Base-by-base conservation (phyloP, 2,329 filamentous ascomycete species). In the Amauroascus niger region DNA sequence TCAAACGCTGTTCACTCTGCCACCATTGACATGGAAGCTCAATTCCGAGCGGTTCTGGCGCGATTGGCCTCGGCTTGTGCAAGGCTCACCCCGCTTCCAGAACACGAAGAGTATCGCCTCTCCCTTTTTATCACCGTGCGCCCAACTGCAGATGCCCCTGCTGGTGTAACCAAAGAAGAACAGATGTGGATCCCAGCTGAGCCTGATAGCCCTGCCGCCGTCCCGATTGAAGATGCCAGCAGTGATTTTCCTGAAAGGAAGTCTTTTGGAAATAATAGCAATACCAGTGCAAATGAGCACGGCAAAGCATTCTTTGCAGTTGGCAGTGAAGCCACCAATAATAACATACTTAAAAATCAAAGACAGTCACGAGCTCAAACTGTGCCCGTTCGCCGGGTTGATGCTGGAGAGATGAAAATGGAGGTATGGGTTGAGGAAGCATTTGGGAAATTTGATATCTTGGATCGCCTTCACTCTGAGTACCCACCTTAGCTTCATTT, bases 401-500 rank as follows among this genome's bases (percentile, higher is more conserved):
- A 83, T 60, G 78, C 80, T 2, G 83, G 82, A 3, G 80, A 83
- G 55, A 79, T 87, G 64, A 71, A 78, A 22, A 76, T 87, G 62
- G 83, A 87, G 65, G 74, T 82, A 54, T 87, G 82, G 83, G 77
- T 86, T 53, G 84, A 87, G 67, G 81, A 86, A 63, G 78, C 77
- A 54, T 74, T 71, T 57, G 73, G 74, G 52, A 82, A 82, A 63
- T 73, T 74, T 54, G 61, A 64, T 32, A 57, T 48, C 43, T 60
- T 67, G 30, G 68, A 74, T 61, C 66, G 67, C 55, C 63, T 67
- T 60, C 64, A 68, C 43, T 65, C 68, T 50, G 67, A 69, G 57
- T 26, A 26, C 16, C 26, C 44, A 8, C 28, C 32, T 33, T 50
- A 39, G 11, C 47, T 30, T 26, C 3, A 22, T 50, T 22, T 32